These are phyloP conservation scores for Beauveria rudraprayagi DNA, from an alignment of 2,329 filamentous ascomycete genomes.

Conservation along the genomic window DNA sequence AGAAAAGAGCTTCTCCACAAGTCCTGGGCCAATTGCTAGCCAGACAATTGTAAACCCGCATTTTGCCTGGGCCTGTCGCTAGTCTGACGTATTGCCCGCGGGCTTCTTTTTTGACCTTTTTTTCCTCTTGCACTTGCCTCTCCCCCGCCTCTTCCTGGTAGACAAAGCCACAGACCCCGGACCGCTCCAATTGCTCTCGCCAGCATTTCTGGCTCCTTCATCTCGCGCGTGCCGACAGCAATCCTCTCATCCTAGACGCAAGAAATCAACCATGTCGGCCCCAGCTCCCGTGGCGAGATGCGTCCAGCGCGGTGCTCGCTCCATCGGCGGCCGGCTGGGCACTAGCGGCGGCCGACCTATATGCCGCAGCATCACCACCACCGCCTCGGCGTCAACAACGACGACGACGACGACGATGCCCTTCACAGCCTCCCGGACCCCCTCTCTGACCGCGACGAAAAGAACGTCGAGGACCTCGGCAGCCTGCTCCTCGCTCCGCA, in stretches of 20 bases:
- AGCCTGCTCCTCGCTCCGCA: not conserved
- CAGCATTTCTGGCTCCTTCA: not conserved
- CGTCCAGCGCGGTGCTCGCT: constrained; percentile 30
- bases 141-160: not conserved
- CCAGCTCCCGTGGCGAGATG: constrained; percentile 31
- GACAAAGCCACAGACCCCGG: not conserved
- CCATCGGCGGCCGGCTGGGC: constrained; percentile 22
- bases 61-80: not conserved
- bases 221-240: not conserved
- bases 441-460: not conserved
- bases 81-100: constrained; percentile 7
- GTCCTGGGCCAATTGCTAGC: constrained; percentile 10
- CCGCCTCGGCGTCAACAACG: not conserved
- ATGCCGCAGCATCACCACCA: constrained; percentile 15
- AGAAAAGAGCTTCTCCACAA: not conserved
- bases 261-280: constrained; percentile 24
- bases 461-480: not conserved
- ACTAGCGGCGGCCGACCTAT: constrained; percentile 17
- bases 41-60: constrained; percentile 12
- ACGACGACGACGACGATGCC: not conserved
- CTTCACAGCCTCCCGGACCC: constrained; percentile 5
- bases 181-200: constrained; percentile 1
- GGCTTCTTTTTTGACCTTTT: not conserved
- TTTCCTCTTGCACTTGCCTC: constrained; percentile 19
- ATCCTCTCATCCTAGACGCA: not conserved